Percentiles rank a stretch among this genome's conserved stretches.
Evolutionary conservation across 1,139 yeast species (phyloP).

Genomic region (Lodderomyces elongisporus): DNA sequence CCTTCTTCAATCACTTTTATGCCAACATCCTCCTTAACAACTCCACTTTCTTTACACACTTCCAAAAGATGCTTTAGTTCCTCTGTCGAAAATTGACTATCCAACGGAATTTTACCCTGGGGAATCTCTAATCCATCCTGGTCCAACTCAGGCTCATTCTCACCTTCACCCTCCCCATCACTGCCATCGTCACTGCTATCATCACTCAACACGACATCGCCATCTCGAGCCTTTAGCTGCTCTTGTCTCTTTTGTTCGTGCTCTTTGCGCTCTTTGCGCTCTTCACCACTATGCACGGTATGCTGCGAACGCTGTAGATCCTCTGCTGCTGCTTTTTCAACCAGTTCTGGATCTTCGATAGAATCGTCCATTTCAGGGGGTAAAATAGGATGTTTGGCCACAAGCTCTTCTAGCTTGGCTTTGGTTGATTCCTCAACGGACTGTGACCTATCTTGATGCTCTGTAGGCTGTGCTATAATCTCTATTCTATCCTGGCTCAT

Average conservation of each 20-base stretch:
- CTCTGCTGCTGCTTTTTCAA: constrained; percentile 1
- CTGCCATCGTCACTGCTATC: too few species aligned
- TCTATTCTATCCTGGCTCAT: constrained; percentile 9
- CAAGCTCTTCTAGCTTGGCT: constrained; percentile 8
- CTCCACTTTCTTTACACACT: constrained; percentile 28
- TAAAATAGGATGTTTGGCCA: constrained; percentile 9
- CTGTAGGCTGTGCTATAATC: constrained; percentile 10
- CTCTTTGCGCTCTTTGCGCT: too few species aligned
- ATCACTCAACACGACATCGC: constrained; percentile 6
- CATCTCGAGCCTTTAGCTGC: background rate
- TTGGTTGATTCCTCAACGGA: constrained; percentile 5
- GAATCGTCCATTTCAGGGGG: constrained; percentile 1
- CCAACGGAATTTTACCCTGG: constrained; percentile 35
- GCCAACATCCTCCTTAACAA: constrained; percentile 22
- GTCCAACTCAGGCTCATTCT: constrained; percentile 17
- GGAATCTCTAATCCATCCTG: constrained; percentile 37
- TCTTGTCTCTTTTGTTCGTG: background rate
- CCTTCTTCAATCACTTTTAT: constrained; percentile 23
- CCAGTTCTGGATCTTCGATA: background rate
- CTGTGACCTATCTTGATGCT: constrained; percentile 1
- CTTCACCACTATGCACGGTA: too few species aligned
- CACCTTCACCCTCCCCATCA: constrained; percentile 1
- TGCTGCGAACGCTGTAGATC: constrained; percentile 2
- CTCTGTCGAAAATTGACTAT: constrained; percentile 36
- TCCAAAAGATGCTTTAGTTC: constrained; percentile 29